Conservation (phyloP, 2,329 filamentous ascomycete species). For the Ceratocystis cubensis region DNA sequence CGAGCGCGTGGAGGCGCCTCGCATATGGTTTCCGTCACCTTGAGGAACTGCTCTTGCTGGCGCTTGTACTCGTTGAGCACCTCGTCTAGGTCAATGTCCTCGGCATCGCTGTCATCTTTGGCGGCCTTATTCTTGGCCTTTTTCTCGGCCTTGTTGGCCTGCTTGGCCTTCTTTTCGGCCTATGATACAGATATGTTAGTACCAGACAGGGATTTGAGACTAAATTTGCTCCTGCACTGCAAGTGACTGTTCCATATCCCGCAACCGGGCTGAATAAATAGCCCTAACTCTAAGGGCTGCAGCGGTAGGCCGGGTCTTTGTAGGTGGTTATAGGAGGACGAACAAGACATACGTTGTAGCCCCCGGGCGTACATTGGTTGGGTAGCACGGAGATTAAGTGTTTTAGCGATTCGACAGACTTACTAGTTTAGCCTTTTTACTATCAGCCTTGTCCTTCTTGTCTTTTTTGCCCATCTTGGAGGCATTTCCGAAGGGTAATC, state of each 20-base stretch:
- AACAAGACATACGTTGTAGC: background rate
- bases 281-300: background rate
- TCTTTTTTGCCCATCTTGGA: conserved; percentile 39
- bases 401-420: conserved; percentile 2
- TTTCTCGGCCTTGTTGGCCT: conserved; percentile 81
- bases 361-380: background rate
- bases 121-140: conserved; percentile 60
- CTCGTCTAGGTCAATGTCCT: conserved; percentile 84
- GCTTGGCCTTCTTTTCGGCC: conserved; percentile 60
- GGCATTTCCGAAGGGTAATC: background rate
- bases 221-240: background rate
- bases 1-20: conserved; percentile 63
- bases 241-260: background rate
- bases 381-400: background rate
- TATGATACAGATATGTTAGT: conserved; percentile 22
- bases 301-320: background rate
- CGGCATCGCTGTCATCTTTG: conserved; percentile 74
- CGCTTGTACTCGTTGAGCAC: conserved; percentile 88
- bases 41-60: conserved; percentile 86
- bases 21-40: conserved; percentile 70
- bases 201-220: background rate
- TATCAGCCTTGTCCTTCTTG: conserved; percentile 32
- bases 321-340: background rate
- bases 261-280: background rate
- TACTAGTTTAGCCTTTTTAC: conserved; percentile 41